Evolutionary conservation across 2,329 filamentous ascomycete genomes (phyloP), one percentile per base, ranked within the genome.

Genomic region (Eurotiales sp.): DNA sequence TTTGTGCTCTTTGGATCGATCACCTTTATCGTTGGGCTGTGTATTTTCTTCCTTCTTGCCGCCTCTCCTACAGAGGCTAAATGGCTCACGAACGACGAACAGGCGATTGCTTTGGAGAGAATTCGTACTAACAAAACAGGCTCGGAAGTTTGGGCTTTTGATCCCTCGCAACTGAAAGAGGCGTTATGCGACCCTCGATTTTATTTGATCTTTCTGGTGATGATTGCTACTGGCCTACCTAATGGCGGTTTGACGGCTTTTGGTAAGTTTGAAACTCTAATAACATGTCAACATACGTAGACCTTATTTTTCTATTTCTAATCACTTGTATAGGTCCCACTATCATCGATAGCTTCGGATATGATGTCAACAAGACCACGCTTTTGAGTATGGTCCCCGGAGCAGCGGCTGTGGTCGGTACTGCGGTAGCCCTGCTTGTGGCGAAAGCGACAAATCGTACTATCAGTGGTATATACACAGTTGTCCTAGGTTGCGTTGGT

Each of bases 51-150:
- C 29, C 40, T 56, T 39, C 53, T 56, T 15, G 55, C 55, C 6
- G 53, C 50, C 10, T 55, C 55, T 12, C 53, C 55, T 14, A 55
- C 45, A n/a, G 55, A 57, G 1, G 53, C 55, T 42, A 53, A 14
- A 2, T 57, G 55, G 55, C 27, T 57, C 23, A 47, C 53, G 7
- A 53, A 55, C 11, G 47, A 54, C n/a, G 55, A 55, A 22, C 55
- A 57, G 32, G 40, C 32, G 5, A 55, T 57, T 23, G 55, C 55
- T 11, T 22, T 55, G 5, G 53, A 55, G 34, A 15, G 55, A 50
- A 51, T 55, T 10, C 39, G 55, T 8, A 15, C 8, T 14, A 55
- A 57, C 23, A 57, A 55, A 34, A 57, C 55, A 2, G 55, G 55
- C 7, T 48, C 53, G 17, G 53, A 56, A 40, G 36, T 55, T 5